Base-by-base conservation (phyloP, 306 rosid genomes). In the Rosa multiflora region DNA sequence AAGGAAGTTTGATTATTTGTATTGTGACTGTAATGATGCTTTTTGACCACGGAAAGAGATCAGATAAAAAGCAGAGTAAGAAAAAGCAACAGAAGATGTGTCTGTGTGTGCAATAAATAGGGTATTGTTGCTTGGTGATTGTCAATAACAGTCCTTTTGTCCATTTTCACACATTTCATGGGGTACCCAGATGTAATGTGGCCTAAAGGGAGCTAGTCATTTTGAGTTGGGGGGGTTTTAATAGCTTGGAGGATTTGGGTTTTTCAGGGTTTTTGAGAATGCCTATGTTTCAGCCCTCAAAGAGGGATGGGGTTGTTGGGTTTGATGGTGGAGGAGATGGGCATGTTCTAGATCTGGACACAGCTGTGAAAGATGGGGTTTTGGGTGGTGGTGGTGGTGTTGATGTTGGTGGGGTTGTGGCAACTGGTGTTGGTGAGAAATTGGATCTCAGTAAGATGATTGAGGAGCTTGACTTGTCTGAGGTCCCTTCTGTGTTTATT, bases 391-490 rank as follows among this genome's bases (percentile, higher is more conserved):
- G 84, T 12, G 3, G 1, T 49, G 55, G 4, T 49, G 26, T 55
- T 55, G 18, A 21, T 43, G 91, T 67, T 17, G 89, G 87, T 35
- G 93, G 87, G 1, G 81, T 76, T 76, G 86, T 83, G 0, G 88
- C 81, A 3, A 72, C 56, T 23, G 91, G 82, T 59, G 88, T 35
- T 7, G 76, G 85, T 52, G 92, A 89, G 85, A 89, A 89, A 73
- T 79, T 89, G 90, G 97, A 91, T 88, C 93, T 91, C 86, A 70
- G 81, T 74, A 91, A 86, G 79, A 91, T 91, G 97, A 89, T 91
- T 82, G 88, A 86, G 66, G 97, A 91, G 87, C 91, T 91, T 2
- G 85, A 89, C 68, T 78, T 91, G 76, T 82, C 85, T 6, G 96
- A 91, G 84, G 89, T 91, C 10, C 90, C 97, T 1, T 83, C 87